Evolutionary conservation across 306 rosid species (phyloP).

Genomic region (Delonix regia): DNA sequence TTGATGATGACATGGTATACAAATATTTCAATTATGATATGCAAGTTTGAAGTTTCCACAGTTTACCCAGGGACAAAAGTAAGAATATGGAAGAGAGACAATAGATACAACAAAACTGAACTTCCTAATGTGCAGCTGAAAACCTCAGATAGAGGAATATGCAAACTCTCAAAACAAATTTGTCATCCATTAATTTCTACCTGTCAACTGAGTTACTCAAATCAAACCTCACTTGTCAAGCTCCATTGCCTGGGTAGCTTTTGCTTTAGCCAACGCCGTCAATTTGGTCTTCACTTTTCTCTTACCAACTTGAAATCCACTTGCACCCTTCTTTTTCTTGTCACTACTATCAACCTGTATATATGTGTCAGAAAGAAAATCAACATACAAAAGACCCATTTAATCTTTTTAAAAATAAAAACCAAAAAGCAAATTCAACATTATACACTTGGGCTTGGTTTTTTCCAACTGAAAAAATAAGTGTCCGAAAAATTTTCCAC

Average conservation of each 20-base stretch:
- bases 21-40: conserved; percentile 15
- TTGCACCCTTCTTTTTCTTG: conserved; percentile 63
- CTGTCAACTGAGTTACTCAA: neutral
- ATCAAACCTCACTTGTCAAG: conserved; percentile 68
- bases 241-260: conserved; percentile 90
- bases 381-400: neutral
- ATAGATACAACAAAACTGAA: neutral
- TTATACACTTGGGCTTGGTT: neutral
- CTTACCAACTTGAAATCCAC: conserved; percentile 89
- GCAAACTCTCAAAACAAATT: conserved; percentile 15
- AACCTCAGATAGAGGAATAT: neutral
- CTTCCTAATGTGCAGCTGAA: conserved; percentile 28
- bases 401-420: neutral
- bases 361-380: neutral
- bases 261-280: conserved; percentile 77
- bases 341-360: conserved; percentile 67
- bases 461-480: no score
- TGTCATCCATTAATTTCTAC: conserved; percentile 27
- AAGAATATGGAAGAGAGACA: conserved; percentile 17
- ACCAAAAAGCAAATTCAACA: neutral
- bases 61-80: neutral
- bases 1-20: conserved; percentile 7
- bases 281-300: conserved; percentile 79
- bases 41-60: neutral
- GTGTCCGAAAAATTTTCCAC: no score